Base-by-base conservation (phyloP, 805 yeast genomes). In the Zygosaccharomyces bailii region DNA sequence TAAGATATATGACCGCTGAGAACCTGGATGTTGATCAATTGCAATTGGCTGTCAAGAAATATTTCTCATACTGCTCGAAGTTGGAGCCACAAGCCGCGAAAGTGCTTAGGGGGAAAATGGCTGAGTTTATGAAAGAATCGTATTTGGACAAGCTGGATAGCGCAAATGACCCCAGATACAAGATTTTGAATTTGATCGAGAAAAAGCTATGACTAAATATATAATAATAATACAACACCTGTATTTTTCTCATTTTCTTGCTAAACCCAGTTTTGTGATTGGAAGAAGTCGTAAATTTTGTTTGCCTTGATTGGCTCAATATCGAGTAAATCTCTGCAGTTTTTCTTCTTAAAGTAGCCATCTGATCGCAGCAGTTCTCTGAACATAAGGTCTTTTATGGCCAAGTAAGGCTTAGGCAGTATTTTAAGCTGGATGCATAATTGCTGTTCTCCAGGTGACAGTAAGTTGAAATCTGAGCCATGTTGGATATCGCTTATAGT, bases 341-440 rank as follows among this genome's bases (percentile, higher is more conserved):
- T 82, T 58, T 86, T 83, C 67, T 86, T 84, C 68, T 86, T 86
- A 57, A 93, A 63, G 5, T 75, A 67, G 4, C 98, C 98, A 31
- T 95, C 95, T 34, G 85, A 82, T 53, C 86, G 81, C 31, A 90
- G 70, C 24, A 95, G 79, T 60, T 90, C 96, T 55, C 95, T 79
- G 72, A 93, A 88, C 44, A 93, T 66, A 2, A 87, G 80, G 61
- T 87, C 96, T 60, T 93, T 93, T 51, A 93, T 86, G 2, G 95
- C 96, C 49, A 93, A 70, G 59, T 91, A 93, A 2, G 98, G 95
- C 63, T 93, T 91, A 11, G 99, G 99, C 45, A 85, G 67, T 8
- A 95, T 83, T 50, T 95, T 79, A 49, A 95, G 71, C 39, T 80
- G 84, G 4, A 90, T 74, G 67, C 99, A 95, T 37, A 93, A 67